A percentile compares a stretch with the other conserved stretches of the same genome.
These are phyloP conservation scores for Ceratocystis eucalypticola DNA, from an alignment of 2,329 filamentous ascomycete species.

Conservation along the genomic window DNA sequence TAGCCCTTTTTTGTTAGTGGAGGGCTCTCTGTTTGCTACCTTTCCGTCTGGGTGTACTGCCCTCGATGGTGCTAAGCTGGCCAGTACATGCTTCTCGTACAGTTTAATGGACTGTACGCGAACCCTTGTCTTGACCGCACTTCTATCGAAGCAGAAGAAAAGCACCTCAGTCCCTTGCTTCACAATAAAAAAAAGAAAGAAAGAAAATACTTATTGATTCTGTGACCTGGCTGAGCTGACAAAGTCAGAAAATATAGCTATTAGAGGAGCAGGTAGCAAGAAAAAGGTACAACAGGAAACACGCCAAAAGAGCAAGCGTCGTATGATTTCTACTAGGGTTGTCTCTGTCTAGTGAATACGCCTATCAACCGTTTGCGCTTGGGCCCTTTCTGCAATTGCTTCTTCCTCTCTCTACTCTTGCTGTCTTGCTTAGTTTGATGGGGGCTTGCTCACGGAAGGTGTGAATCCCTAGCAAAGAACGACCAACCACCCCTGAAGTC, in stretches of 20 bases:
- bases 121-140: background rate
- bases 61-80: background rate
- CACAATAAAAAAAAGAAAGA: background rate
- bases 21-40: background rate
- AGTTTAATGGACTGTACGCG: background rate
- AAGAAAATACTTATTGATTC: too few species aligned
- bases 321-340: slow-evolving; percentile 3
- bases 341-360: background rate
- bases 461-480: background rate
- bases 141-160: background rate
- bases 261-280: background rate
- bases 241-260: too few species aligned
- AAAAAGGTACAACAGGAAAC: background rate
- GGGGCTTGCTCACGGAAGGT: background rate
- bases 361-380: slow-evolving; percentile 1
- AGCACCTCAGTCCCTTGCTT: background rate
- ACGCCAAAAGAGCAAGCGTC: background rate
- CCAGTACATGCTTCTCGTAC: background rate
- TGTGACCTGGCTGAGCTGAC: too few species aligned
- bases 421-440: background rate
- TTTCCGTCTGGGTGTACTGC: background rate
- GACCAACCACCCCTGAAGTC: background rate
- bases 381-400: background rate
- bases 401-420: background rate
- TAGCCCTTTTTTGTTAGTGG: background rate